A percentile compares a stretch with the other conserved stretches of the same genome.
phyloP scores from a whole-genome alignment of 139 green algal genomes.

The Chlorella sp. region DNA sequence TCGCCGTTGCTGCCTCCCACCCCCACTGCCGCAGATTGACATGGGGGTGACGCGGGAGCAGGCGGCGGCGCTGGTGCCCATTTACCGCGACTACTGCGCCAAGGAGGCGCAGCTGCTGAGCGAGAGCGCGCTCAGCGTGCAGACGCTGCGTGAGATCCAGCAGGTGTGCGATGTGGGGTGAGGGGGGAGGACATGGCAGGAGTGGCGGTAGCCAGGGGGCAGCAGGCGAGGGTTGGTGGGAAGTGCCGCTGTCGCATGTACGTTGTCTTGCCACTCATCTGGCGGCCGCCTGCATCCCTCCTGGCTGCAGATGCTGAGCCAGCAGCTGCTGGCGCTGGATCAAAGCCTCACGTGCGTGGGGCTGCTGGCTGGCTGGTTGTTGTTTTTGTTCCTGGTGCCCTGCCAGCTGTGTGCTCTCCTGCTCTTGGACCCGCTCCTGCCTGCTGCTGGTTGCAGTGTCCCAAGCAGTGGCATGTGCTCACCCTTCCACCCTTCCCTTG shows the following conservation, averaged over 20 bases:
- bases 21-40: background rate
- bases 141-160: constrained; percentile 14
- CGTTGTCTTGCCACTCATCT: too few species aligned
- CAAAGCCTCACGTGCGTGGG: background rate
- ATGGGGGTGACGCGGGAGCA: background rate
- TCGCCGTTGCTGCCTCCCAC: too few species aligned
- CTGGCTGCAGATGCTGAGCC: background rate
- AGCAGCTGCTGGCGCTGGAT: background rate
- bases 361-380: background rate
- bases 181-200: background rate
- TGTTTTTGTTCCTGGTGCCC: too few species aligned
- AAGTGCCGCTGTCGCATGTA: too few species aligned
- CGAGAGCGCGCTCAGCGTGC: background rate
- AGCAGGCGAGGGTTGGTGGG: too few species aligned
- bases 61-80: background rate
- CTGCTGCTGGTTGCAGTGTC: too few species aligned
- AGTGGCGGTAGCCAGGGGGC: too few species aligned
- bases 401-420: too few species aligned
- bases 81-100: background rate
- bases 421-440: too few species aligned
- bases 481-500: too few species aligned
- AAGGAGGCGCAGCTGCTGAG: background rate
- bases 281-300: too few species aligned
- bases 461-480: too few species aligned
- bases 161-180: background rate